phyloP scores from a whole-genome alignment of 108 stramenopile genomes.

The Craspedostauros australis region DNA sequence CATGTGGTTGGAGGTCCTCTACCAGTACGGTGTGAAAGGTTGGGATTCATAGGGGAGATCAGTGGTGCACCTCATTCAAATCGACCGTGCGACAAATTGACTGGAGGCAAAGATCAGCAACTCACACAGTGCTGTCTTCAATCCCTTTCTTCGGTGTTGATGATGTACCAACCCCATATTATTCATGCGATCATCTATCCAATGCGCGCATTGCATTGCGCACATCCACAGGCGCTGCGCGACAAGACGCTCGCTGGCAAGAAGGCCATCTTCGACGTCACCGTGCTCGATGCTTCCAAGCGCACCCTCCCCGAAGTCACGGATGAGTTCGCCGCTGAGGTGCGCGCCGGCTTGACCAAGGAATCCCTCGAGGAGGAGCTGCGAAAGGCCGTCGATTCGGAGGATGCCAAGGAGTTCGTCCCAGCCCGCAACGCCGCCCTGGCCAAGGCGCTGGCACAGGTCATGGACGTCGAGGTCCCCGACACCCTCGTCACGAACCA shows the following conservation, averaged over 20 bases:
- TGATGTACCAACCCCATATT: too few relatives aligned
- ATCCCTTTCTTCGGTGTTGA: too few relatives aligned
- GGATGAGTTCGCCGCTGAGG: slow-evolving; percentile 83
- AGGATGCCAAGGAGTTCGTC: slow-evolving; percentile 79
- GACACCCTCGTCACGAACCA: slow-evolving; percentile 88
- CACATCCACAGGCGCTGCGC: slow-evolving; percentile 62
- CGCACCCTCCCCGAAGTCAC: slow-evolving; percentile 79
- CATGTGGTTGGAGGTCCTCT: too few relatives aligned
- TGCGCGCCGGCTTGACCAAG: slow-evolving; percentile 77
- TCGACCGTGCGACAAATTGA: too few relatives aligned
- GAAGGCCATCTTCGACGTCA: slow-evolving; percentile 88
- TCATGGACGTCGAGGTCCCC: slow-evolving; percentile 79
- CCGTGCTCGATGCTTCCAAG: slow-evolving; percentile 61
- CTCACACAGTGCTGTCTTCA: too few relatives aligned
- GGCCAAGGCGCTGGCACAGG: slow-evolving; percentile 59
- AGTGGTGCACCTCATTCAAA: too few relatives aligned
- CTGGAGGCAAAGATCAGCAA: too few relatives aligned
- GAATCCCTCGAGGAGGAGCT: slow-evolving; percentile 74
- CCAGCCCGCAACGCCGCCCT: slow-evolving; percentile 78
- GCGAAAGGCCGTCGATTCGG: slow-evolving; percentile 80
- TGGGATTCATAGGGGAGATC: too few relatives aligned
- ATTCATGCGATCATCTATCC: too few relatives aligned
- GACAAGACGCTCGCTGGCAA: slow-evolving; percentile 86
- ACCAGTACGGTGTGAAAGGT: too few relatives aligned
- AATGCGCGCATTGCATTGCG: too few relatives aligned